Percentiles rank a stretch among this genome's conserved stretches.
phyloP scores from a whole-genome alignment of 2,329 filamentous ascomycete genomes.

The Sporothrix phasma region DNA sequence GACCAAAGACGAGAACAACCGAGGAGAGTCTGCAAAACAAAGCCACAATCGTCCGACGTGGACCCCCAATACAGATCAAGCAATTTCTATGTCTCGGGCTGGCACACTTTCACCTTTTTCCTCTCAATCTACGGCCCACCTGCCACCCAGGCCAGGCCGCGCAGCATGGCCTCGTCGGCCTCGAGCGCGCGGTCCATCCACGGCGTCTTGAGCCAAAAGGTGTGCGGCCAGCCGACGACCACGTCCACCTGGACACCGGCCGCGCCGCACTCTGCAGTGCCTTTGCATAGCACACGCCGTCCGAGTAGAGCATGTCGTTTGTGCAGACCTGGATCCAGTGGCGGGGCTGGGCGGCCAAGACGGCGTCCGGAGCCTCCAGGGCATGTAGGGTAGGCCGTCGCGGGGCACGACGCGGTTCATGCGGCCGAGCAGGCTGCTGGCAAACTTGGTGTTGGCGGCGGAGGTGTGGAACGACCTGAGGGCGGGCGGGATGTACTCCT shows the following conservation, averaged over 20 bases:
- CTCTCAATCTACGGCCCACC: background rate
- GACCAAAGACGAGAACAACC: background rate
- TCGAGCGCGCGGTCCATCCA: constrained; percentile 31
- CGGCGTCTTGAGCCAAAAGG: constrained; percentile 41
- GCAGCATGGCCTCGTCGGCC: constrained; percentile 34
- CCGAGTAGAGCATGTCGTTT: constrained; percentile 42
- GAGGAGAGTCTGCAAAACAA: background rate
- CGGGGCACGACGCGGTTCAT: constrained; percentile 29
- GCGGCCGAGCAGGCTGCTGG: constrained; percentile 27
- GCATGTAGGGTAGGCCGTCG: constrained; percentile 33
- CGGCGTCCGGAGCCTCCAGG: constrained; percentile 29
- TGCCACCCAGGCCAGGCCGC: constrained; percentile 34
- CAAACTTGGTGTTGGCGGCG: constrained; percentile 28
- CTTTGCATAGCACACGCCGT: constrained; percentile 41
- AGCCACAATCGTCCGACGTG: no score
- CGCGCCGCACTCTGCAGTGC: constrained; percentile 29
- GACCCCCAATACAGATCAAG: no score
- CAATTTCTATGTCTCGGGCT: no score
- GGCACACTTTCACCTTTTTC: no score
- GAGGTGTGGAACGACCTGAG: constrained; percentile 33
- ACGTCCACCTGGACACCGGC: constrained; percentile 33
- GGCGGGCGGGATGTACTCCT: constrained; percentile 28
- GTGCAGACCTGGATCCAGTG: constrained; percentile 42
- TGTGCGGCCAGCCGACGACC: constrained; percentile 40
- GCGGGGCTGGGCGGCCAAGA: constrained; percentile 28